A percentile compares a stretch with the other conserved stretches of the same genome.
Conservation (phyloP, 179 eudicot genomes). For the Carnegiea gigantea region DNA sequence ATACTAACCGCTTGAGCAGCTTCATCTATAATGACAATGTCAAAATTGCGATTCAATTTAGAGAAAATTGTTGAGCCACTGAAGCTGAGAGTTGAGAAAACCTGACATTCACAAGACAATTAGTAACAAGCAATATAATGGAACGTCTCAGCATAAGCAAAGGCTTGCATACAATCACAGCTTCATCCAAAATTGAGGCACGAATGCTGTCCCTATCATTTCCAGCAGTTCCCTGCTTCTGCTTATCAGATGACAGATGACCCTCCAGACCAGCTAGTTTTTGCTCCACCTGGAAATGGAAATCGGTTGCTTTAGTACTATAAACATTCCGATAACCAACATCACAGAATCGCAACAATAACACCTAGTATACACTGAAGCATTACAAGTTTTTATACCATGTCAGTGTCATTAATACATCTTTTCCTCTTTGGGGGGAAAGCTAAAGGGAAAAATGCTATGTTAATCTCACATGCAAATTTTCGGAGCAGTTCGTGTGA, state of each 20-base stretch:
- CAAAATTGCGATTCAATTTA: conserved; percentile 75
- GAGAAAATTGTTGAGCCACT: conserved; percentile 83
- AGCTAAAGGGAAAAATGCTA: neutral
- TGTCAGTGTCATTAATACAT: neutral
- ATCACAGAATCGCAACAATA: neutral
- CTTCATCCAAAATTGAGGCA: conserved; percentile 84
- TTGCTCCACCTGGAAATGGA: conserved; percentile 72
- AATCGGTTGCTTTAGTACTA: conserved; percentile 14
- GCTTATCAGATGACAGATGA: conserved; percentile 57
- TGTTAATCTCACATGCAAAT: no score
- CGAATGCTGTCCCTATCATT: conserved; percentile 77
- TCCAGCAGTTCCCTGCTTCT: conserved; percentile 64
- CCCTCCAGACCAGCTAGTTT: conserved; percentile 72
- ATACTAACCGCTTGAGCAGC: conserved; percentile 98
- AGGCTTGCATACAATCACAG: conserved; percentile 73
- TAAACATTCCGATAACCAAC: neutral
- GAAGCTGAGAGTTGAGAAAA: conserved; percentile 97
- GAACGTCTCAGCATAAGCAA: conserved; percentile 14
- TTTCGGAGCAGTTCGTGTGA: no score
- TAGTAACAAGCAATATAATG: conserved; percentile 11
- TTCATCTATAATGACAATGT: conserved; percentile 96
- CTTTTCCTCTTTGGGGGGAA: neutral
- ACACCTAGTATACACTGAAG: neutral
- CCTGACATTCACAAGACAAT: conserved; percentile 51
- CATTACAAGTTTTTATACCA: neutral